Conservation (phyloP, 352 stramenopile genomes). For the Phytophthora colocasiae region DNA sequence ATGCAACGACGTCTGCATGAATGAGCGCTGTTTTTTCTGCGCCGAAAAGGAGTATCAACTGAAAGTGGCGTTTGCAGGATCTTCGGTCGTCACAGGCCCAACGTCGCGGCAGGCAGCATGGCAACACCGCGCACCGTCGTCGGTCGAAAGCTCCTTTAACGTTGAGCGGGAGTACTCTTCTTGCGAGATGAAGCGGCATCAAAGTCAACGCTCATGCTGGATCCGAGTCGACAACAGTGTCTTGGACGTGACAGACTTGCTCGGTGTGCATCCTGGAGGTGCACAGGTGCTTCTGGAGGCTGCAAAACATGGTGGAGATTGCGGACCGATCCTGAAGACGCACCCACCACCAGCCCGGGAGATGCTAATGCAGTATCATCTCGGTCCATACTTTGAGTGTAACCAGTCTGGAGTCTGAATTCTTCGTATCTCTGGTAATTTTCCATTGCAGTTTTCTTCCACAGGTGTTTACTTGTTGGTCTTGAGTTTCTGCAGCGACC, state of each 20-base stretch:
- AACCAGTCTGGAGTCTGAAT: conserved; percentile 38
- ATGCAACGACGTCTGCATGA: conserved; percentile 80
- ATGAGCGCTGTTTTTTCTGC: conserved; percentile 73
- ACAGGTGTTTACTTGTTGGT: conserved; percentile 13
- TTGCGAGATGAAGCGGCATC: conserved; percentile 90
- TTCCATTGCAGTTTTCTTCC: conserved; percentile 5
- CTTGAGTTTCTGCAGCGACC: conserved; percentile 74
- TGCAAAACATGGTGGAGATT: conserved; percentile 61
- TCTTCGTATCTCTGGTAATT: conserved; percentile 7
- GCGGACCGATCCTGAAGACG: conserved; percentile 55
- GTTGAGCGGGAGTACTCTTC: conserved; percentile 82
- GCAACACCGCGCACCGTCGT: conserved; percentile 37
- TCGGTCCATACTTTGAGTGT: conserved; percentile 74
- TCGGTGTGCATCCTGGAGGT: conserved; percentile 89
- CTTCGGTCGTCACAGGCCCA: conserved; percentile 27
- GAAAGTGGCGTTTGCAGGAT: conserved; percentile 50
- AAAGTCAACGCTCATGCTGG: conserved; percentile 88
- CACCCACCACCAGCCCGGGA: conserved; percentile 53
- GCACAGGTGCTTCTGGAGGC: conserved; percentile 67
- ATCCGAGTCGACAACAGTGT: conserved; percentile 88
- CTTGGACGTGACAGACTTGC: conserved; percentile 93
- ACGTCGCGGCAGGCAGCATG: conserved; percentile 30
- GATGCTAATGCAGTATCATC: conserved; percentile 62
- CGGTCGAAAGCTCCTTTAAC: conserved; percentile 39
- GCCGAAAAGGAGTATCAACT: conserved; percentile 81